Base-by-base conservation (phyloP, 257 asterid genomes). In the Marsdenia floribunda region DNA sequence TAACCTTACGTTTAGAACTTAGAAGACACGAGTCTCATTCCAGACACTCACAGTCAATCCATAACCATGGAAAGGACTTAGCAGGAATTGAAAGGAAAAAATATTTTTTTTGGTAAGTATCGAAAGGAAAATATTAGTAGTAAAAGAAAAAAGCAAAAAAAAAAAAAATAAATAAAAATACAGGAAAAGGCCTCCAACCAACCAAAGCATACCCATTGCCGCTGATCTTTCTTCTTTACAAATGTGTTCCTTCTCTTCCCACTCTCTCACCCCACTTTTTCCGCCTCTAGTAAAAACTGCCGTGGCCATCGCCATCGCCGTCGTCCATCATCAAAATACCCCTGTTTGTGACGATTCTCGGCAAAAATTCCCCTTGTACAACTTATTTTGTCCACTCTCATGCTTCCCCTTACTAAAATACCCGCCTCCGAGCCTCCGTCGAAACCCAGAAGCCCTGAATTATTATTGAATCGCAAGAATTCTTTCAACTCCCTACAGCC, bases 371-470 rank as follows among this genome's bases (percentile, higher is more conserved):
- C 40, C 68, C 73, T 53, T 26, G 14, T 22, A 15, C n/a, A 33
- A 0, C 71, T 29, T 6, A 10, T 75, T 42, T 33, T 6, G 22
- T 53, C 52, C n/a, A 13, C 4, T 61, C 70, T 19, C 59, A 73
- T 79, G 86, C 57, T 82, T 76, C 75, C 79, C 37, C n/a, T 53
- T 35, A 73, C 77, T 46, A 40, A 76, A 7, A 60, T 15, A 47
- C 26, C 83, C 35, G 33, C 77, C 16, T 15, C 50, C 3, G 73
- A 82, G 14, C 59, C 73, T 21, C 73, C 73, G 4, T 37, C 46
- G 1, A 73, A 74, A 49, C 63, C 70, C 68, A 71, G 65, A 57
- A 60, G 29, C 59, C 57, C 80, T 18, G 76, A 52, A 8, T 57
- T 70, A 10, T 35, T 53, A 40, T 55, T 46, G n/a, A 53, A 53